Conservation (phyloP, 2,329 filamentous ascomycete genomes). For the Beauveria pseudobassiana region DNA sequence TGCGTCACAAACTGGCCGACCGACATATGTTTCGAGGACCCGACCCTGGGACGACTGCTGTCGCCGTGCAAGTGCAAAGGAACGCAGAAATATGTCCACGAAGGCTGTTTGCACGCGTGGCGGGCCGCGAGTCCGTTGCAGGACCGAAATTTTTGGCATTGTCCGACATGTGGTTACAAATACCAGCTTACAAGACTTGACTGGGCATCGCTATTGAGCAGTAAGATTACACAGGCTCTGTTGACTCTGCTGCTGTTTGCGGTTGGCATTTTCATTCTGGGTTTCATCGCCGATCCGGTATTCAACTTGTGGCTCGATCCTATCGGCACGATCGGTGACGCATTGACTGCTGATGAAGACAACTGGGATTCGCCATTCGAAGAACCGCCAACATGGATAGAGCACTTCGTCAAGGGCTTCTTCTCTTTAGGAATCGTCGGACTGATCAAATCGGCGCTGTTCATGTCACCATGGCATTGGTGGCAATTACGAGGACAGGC, state of each 20-base stretch:
- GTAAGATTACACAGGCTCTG: constrained; percentile 55
- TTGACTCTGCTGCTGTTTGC: constrained; percentile 69
- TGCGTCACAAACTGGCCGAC: constrained; percentile 25
- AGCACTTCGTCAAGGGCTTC: constrained; percentile 84
- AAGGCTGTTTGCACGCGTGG: constrained; percentile 81
- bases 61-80: constrained; percentile 92
- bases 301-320: constrained; percentile 85
- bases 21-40: constrained; percentile 63
- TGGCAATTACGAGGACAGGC: constrained; percentile 53
- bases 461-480: constrained; percentile 69
- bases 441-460: constrained; percentile 71
- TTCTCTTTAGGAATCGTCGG: constrained; percentile 84
- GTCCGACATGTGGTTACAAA: constrained; percentile 77
- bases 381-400: constrained; percentile 57
- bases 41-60: constrained; percentile 68
- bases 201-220: constrained; percentile 65
- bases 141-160: constrained; percentile 73
- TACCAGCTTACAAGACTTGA: constrained; percentile 73
- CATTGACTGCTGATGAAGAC: constrained; percentile 36
- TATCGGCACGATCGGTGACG: constrained; percentile 49
- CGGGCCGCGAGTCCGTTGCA: constrained; percentile 60
- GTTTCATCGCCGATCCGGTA: constrained; percentile 88
- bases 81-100: constrained; percentile 87
- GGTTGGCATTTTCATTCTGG: constrained; percentile 68
- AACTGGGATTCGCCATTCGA: constrained; percentile 33